Evolutionary conservation across 2,329 filamentous ascomycete genomes (phyloP), one percentile per base, ranked within the genome.

Genomic region (Phialophora expanda): DNA sequence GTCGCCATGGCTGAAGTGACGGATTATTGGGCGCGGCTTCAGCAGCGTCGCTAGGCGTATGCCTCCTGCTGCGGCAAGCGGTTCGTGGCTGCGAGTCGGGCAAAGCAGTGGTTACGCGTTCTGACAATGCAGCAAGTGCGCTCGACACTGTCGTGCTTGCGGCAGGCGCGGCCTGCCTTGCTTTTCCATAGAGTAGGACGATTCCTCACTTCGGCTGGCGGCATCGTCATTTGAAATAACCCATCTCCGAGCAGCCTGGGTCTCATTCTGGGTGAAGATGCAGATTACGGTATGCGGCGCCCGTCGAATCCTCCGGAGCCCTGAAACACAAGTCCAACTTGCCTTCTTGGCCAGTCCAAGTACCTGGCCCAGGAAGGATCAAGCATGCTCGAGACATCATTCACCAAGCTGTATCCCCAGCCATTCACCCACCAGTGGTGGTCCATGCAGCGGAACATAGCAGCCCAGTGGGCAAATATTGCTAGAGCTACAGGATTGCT

Each of bases 381-480:
- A 5, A 73, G 62, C 46, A 70, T 62, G 61, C 60, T 59, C 3
- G 69, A 69, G n/a, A 71, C 65, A 55, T 71, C 71, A 32, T 65
- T 56, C 3, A 73, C 70, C 44, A 73, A 62, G 26, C 62, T 70
- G 61, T 71, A 69, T n/a, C 68, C 66, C 71, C 71, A 73, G 26
- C 71, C 71, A 8, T 65, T 65, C 11, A 70, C 71, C 71, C 71
- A 73, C 71, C 71, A 73, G 41, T 71, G 67, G 62, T 73, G 71
- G 61, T 73, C 71, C 64, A 73, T 71, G 58, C 70, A 71, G 14
- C 68, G 60, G 44, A 73, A 70, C 44, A 62, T 66, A 7, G 68
- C 71, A 24, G 70, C 69, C 71, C 71, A 73, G 48, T 71, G 67
- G 20, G 70, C 69, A 56, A 73, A 71, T 9, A 73, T 56, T 17